These are phyloP conservation scores for Lachnellula hyalina DNA, from an alignment of 2,329 filamentous ascomycete genomes.

Conservation along the genomic window DNA sequence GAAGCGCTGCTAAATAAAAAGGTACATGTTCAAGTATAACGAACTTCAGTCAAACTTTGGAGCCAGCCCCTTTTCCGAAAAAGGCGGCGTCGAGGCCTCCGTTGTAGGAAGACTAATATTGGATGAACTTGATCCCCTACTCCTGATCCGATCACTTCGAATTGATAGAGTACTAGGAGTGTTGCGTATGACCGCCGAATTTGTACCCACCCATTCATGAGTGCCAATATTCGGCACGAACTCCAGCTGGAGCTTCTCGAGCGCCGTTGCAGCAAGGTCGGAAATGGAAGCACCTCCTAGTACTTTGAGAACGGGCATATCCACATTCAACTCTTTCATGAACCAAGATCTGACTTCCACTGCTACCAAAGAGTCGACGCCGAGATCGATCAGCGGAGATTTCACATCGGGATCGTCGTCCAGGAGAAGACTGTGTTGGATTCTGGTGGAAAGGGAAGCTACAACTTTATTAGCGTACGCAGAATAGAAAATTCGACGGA, in stretches of 20 bases:
- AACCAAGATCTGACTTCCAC: conserved; percentile 38
- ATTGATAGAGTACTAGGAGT: no score
- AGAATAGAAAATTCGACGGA: not conserved
- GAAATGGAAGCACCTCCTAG: conserved; percentile 29
- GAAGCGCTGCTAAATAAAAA: no score
- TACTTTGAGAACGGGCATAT: conserved; percentile 43
- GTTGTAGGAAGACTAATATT: no score
- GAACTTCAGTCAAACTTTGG: no score
- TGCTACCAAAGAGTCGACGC: conserved; percentile 26
- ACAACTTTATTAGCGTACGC: not conserved
- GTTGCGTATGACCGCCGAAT: no score
- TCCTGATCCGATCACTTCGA: no score
- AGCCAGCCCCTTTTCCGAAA: no score
- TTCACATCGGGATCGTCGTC: not conserved
- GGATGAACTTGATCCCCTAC: no score
- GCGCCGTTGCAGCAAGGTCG: not conserved
- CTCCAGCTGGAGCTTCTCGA: not conserved
- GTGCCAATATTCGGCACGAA: not conserved
- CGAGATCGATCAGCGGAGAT: conserved; percentile 28
- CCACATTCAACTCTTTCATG: conserved; percentile 36
- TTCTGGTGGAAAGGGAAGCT: not conserved
- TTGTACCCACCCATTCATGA: not conserved
- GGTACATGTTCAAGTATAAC: no score
- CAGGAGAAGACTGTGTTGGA: not conserved
- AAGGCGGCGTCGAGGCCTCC: no score